Evolutionary conservation across 2,329 filamentous ascomycete genomes (phyloP).

Genomic region (Xylariaceae sp.): DNA sequence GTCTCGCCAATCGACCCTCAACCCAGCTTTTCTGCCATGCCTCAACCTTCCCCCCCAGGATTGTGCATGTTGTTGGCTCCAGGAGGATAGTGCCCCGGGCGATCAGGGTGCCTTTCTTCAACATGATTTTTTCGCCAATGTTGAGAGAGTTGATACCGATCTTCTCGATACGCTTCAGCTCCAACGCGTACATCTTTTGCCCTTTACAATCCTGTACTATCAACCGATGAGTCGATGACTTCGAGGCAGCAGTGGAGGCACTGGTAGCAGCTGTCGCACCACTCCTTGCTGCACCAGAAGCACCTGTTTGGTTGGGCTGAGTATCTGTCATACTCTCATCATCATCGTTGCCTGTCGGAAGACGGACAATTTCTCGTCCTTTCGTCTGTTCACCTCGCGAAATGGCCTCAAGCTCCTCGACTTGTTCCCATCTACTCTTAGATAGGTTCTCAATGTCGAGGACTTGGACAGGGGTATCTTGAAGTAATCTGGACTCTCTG

Average conservation of each 20-base stretch:
- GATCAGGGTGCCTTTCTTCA: conserved; percentile 64
- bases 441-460: conserved; percentile 83
- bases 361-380: conserved; percentile 78
- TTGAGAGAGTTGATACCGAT: conserved; percentile 62
- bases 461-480: conserved; percentile 74
- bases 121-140: conserved; percentile 79
- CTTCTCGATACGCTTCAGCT: conserved; percentile 64
- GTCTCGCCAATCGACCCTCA: conserved; percentile 64
- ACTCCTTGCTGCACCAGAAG: conserved; percentile 2
- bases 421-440: conserved; percentile 78
- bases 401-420: conserved; percentile 74
- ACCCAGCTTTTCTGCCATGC: conserved; percentile 75
- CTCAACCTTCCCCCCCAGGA: conserved; percentile 88
- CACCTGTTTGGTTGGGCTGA: conserved; percentile 19
- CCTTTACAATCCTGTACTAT: conserved; percentile 78
- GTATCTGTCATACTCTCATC: conserved; percentile 42
- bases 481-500: conserved; percentile 55
- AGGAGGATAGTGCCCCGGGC: conserved; percentile 78
- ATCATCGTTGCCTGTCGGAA: conserved; percentile 45
- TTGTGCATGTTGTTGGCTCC: conserved; percentile 62
- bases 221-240: conserved; percentile 70
- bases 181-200: conserved; percentile 66
- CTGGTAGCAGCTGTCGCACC: conserved; percentile 14
- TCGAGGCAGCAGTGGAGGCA: conserved; percentile 27
- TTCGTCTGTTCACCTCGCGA: conserved; percentile 70